Evolutionary conservation across 208 protist species (phyloP), one percentile per base, ranked within the genome.

Genomic region (Leishmania tropica): DNA sequence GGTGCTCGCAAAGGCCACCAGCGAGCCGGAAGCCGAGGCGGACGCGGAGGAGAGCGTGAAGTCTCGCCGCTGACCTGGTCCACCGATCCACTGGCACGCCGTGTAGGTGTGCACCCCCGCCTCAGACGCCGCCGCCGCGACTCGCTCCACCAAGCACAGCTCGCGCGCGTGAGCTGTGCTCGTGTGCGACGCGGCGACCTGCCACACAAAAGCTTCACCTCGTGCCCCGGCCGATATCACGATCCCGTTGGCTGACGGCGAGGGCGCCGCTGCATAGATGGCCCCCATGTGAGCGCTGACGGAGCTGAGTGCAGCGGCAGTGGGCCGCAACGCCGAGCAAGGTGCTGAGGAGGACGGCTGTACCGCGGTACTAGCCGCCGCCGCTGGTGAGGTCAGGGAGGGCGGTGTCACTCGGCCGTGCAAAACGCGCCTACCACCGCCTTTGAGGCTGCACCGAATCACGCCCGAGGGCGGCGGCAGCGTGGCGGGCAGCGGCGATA

Each of bases 191-290:
- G 56, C 40, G 2, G 51, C 24, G 13, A 94, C 70, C 42, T 79
- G 83, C 93, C 93, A 96, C 15, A 93, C 45, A 28, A 90, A 76
- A 47, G 86, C 90, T 83, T 96, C 93, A 15, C 86, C 86, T 10
- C 87, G 87, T 53, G 87, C 79, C 6, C 93, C 93, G 7, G 89
- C 93, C 0, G 90, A 92, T 47, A 95, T 75, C 31, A 95, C 72
- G 7, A 85, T 81, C 8, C 89, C 87, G 72, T 51, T 79, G 47
- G 70, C 54, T 15, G n/a, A 37, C 2, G 85, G 54, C 1, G 81
- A 81, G 3, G 60, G 62, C 1, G 75, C 75, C 8, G 78, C 53
- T 67, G 82, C 86, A 85, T 96, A 91, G 83, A 96, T 89, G 37
- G 80, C 92, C 28, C 90, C 90, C 62, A 72, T 86, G 80, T 96